Evolutionary conservation across 2,329 filamentous ascomycete genomes (phyloP).

Genomic region (Fusarium marasasianum): DNA sequence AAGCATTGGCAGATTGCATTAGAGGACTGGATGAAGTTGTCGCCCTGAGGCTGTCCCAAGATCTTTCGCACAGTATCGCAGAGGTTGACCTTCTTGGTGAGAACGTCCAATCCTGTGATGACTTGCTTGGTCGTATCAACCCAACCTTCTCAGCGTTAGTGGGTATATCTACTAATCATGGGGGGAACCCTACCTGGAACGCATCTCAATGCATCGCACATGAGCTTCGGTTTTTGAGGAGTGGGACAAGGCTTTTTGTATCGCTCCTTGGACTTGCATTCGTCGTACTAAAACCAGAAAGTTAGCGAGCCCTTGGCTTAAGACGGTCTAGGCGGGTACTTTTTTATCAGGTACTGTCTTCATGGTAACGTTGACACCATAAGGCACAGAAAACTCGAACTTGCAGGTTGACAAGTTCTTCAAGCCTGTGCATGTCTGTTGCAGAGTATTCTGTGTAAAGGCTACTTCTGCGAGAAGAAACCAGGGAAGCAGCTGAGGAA

Average conservation of each 20-base stretch:
- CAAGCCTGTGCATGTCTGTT: background rate
- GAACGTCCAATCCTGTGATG: background rate
- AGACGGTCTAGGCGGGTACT: background rate
- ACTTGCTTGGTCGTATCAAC: background rate
- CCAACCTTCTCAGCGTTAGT: background rate
- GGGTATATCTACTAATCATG: accelerated
- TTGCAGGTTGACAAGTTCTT: background rate
- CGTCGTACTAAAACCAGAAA: background rate
- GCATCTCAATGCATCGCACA: background rate
- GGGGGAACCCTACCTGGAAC: background rate
- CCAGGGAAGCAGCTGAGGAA: accelerated
- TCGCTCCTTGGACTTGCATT: background rate
- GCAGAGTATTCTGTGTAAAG: background rate
- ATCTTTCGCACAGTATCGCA: background rate
- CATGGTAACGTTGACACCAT: background rate
- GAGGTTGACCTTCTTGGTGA: background rate
- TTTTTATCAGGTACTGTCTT: background rate
- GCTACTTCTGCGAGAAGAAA: background rate
- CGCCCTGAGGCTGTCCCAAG: background rate
- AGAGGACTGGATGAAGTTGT: background rate
- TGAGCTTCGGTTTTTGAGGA: accelerated
- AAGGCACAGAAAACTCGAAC: background rate
- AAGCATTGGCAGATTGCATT: background rate
- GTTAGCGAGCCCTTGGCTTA: accelerated
- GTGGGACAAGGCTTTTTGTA: background rate